Conservation (phyloP, 768 basidiomycete genomes). For the Serendipita sp. region DNA sequence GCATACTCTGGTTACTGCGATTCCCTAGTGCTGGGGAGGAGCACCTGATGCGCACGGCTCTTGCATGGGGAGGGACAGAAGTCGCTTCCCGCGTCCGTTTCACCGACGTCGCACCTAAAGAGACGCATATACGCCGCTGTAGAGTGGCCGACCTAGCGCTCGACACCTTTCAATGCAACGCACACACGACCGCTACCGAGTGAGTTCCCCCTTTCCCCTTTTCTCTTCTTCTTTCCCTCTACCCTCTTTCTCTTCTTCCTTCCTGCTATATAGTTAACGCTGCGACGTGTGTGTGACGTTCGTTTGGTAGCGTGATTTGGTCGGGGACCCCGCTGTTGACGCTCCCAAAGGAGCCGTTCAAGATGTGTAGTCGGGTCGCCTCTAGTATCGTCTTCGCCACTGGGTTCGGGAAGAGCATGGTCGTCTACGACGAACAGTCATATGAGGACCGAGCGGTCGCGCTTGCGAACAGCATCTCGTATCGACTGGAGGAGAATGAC, state of each 20-base stretch:
- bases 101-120: slow-evolving; percentile 32
- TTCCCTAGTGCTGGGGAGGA: slow-evolving; percentile 32
- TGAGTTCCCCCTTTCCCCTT: slow-evolving; percentile 14
- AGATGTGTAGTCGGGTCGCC: slow-evolving; percentile 35
- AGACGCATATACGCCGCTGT: slow-evolving; percentile 28
- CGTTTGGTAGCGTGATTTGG: slow-evolving; percentile 28
- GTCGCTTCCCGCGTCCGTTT: slow-evolving; percentile 30
- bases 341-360: slow-evolving; percentile 28
- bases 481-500: slow-evolving; percentile 11
- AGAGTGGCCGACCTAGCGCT: slow-evolving; percentile 34
- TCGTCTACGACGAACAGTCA: slow-evolving; percentile 25
- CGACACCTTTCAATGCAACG: slow-evolving; percentile 40
- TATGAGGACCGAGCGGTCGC: slow-evolving; percentile 31
- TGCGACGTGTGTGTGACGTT: too few relatives aligned
- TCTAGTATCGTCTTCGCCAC: slow-evolving; percentile 33
- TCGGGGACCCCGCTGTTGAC: slow-evolving; percentile 35
- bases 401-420: slow-evolving; percentile 31
- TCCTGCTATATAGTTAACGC: slow-evolving; percentile 2
- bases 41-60: slow-evolving; percentile 27
- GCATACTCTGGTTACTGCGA: slow-evolving; percentile 37
- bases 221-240: neutral
- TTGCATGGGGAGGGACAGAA: slow-evolving; percentile 29
- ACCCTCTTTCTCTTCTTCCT: neutral
- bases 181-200: slow-evolving; percentile 36
- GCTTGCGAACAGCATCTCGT: slow-evolving; percentile 20